Base-by-base conservation (phyloP, 2,329 filamentous ascomycete species). In the Epichloe coenophiala region DNA sequence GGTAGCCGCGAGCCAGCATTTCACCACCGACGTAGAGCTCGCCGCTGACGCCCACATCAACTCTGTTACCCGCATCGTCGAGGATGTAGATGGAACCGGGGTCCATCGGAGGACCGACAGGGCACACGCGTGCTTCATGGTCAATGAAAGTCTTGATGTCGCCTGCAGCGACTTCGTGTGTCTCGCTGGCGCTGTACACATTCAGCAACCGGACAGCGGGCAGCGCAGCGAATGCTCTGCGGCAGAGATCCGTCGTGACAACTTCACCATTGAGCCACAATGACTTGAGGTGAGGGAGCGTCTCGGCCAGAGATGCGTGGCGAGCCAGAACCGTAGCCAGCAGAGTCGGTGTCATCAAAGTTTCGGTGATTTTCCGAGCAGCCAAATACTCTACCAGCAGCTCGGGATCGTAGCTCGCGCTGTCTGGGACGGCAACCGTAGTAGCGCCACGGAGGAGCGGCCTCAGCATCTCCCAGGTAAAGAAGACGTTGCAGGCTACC, bases 401-500 rank as follows among this genome's bases (percentile, higher is more conserved):
- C 36, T 80, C 77, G 0, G 86, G 86, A 56, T 91, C 86, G 59
- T 89, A 90, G 66, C 85, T 89, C 37, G 75, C 77, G 57, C 86
- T 80, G 58, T 91, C 86, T 1, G 86, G 84, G 15, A 90, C 80
- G 3, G 83, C 78, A 21, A 89, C 77, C 4, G 87, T 83, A 0
- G 86, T 88, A 3, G 85, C 86, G 57, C 86, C 86, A 50, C 86
- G 77, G 50, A 91, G 63, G 43, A 91, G 71, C 8, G 86, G 86
- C 5, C 86, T 83, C 50, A 91, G 65, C 51, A 90, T 89, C 63
- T 91, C 86, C 86, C 86, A 91, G 45, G 90, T 75, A 62, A 91
- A 91, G 65, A 90, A 91, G 53, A 90, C 86, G 70, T 90, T 91
- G 68, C 86, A 90, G n/a, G 86, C 86, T 11, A 90, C 85, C 6